Percentiles rank a stretch among this genome's conserved stretches.
These are phyloP conservation scores for Cyberlindnera maclurae DNA, from an alignment of 805 yeast genomes.

Conservation along the genomic window DNA sequence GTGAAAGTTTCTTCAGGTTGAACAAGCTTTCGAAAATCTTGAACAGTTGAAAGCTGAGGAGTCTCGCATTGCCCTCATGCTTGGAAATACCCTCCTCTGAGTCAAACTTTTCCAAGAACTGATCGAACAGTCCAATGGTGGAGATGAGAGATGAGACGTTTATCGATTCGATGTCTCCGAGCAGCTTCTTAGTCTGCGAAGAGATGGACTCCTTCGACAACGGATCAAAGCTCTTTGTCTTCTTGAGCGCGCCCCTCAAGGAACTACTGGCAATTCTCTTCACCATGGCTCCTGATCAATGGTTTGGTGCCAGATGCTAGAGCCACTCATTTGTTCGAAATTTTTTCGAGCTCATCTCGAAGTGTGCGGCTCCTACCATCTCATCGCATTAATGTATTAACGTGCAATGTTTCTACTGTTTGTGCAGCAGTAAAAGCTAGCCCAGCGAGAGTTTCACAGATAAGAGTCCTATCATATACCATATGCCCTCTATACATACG, in stretches of 20 bases:
- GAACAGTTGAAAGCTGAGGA: constrained; percentile 16
- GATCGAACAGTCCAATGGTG: constrained; percentile 16
- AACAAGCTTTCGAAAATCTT: constrained; percentile 21
- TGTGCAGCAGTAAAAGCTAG: no score
- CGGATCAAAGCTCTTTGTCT: neutral
- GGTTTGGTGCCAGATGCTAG: neutral
- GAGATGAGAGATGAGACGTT: constrained; percentile 5
- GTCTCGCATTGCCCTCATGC: constrained; percentile 16
- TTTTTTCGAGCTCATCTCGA: neutral
- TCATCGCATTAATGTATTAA: no score
- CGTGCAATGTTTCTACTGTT: no score
- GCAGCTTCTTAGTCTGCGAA: constrained; percentile 4
- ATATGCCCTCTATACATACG: no score
- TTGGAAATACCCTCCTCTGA: constrained; percentile 13
- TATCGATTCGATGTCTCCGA: constrained; percentile 5
- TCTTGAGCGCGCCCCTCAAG: constrained; percentile 2
- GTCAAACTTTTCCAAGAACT: constrained; percentile 14
- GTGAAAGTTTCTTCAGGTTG: constrained; percentile 7
- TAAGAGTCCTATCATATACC: no score
- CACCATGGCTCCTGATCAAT: constrained; percentile 4
- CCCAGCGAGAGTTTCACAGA: no score
- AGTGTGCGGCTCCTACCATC: neutral
- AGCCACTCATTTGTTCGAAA: neutral
- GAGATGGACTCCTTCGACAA: constrained; percentile 14
- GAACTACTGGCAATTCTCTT: constrained; percentile 7